Conservation (phyloP, 1,284 basidiomycete species). For the Fistulinella cinereoalba region DNA sequence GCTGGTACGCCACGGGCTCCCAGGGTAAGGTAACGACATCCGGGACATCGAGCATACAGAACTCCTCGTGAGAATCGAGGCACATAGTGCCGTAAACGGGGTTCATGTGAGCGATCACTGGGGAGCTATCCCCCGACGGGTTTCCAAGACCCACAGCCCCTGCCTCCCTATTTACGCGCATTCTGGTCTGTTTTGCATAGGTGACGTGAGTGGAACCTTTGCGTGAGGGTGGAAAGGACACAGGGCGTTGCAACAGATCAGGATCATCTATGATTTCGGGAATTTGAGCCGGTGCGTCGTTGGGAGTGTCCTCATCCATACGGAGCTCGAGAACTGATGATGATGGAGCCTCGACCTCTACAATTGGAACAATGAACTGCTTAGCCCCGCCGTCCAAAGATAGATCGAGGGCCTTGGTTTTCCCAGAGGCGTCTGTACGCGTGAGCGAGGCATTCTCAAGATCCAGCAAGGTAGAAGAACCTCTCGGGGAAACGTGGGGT, state of each 20-base stretch:
- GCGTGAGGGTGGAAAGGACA: neutral
- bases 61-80: slow-evolving; percentile 18
- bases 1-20: slow-evolving; percentile 22
- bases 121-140: neutral
- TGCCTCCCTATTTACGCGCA: neutral
- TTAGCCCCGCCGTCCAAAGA: slow-evolving; percentile 1
- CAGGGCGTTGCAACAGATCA: neutral
- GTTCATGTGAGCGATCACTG: neutral
- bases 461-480: neutral
- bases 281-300: neutral
- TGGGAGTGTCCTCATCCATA: neutral
- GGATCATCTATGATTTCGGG: neutral
- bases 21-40: slow-evolving; percentile 36
- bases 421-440: neutral
- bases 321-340: neutral
- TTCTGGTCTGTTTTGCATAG: neutral
- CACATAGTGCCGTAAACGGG: neutral
- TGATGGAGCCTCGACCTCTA: neutral
- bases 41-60: slow-evolving; percentile 36
- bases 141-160: neutral
- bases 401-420: neutral
- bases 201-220: neutral
- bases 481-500: neutral
- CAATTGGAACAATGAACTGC: neutral
- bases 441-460: neutral